Base-by-base conservation (phyloP, 1,284 basidiomycete genomes). In the Rhodotorula sp. region DNA sequence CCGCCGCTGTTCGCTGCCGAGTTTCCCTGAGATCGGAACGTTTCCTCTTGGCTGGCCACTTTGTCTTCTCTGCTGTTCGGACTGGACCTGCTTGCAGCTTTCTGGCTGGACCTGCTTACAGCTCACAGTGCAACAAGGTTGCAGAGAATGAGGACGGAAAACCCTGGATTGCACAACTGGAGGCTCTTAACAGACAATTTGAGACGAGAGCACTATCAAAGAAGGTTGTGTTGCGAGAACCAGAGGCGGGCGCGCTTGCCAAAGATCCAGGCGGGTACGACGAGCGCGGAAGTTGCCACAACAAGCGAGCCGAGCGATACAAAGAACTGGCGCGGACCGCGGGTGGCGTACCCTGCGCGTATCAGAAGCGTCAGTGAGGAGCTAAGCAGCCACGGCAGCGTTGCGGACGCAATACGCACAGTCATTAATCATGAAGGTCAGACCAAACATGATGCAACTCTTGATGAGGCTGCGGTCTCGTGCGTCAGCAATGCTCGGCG, bases 391-490 rank as follows among this genome's bases (percentile, higher is more conserved):
- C 8, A 16, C 10, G 45, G 42, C 8, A 25, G 46, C 19, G 10
- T n/a, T 12, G n/a, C 13, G 8, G 45, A 49, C 3, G 80, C 54
- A 79, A 73, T 45, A 85, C 80, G 81, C 44, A 66, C 85, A 84
- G 54, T 83, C 82, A 71, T 84, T 84, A 4, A 83, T 82, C 72
- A 85, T 84, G 77, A 84, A 84, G 19, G 82, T 84, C 66, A 84
- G 82, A 1, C 81, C 83, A 70, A 84, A 85, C 25, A 83, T 79
- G 55, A 85, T 82, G 78, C 84, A 81, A 68, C 84, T 84, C 76
- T 85, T 85, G 61, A 78, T 75, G 70, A 85, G 60, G 5, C 60
- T 61, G 60, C 10, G 45, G 12, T 1, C 5, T 12, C 41, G 16
- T 7, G 2, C 7, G 41, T 57, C 56, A 45, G 56, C 46, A 14